These are phyloP conservation scores for Spinellus fusiger DNA, from an alignment of 192 early-diverging fungal genomes.

Conservation along the genomic window DNA sequence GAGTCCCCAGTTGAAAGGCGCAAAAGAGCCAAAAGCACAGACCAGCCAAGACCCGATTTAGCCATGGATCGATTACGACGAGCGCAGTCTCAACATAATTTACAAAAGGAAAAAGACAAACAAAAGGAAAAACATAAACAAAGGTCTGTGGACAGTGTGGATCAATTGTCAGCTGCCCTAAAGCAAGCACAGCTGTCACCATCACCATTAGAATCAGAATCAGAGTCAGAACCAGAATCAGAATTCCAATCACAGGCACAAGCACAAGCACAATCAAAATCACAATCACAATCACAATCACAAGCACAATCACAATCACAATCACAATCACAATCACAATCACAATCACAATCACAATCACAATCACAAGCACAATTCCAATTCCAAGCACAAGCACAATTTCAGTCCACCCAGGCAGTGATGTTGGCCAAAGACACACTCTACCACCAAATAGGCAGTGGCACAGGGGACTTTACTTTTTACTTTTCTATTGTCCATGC, in stretches of 20 bases:
- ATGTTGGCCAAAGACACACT: neutral
- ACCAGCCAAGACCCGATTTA: neutral
- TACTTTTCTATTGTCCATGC: conserved; percentile 27
- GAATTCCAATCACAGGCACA: no score
- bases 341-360: neutral
- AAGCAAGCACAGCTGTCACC: no score
- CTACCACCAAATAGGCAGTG: conserved; percentile 24
- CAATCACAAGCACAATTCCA: neutral
- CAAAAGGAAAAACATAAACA: no score
- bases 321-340: neutral
- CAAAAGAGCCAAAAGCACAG: neutral
- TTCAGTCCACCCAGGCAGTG: neutral
- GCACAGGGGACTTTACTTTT: conserved; percentile 18
- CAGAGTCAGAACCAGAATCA: neutral
- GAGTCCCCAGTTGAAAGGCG: no score
- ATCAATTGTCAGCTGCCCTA: neutral
- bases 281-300: neutral
- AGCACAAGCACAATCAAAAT: neutral
- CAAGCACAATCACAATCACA: neutral
- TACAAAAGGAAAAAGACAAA: no score
- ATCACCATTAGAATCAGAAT: neutral
- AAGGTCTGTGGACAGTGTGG: no score
- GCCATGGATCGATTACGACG: neutral
- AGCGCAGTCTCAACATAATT: conserved; percentile 8
- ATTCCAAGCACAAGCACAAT: neutral